These are phyloP conservation scores for Termitomyces sp. DNA, from an alignment of 768 basidiomycete species.

Conservation along the genomic window DNA sequence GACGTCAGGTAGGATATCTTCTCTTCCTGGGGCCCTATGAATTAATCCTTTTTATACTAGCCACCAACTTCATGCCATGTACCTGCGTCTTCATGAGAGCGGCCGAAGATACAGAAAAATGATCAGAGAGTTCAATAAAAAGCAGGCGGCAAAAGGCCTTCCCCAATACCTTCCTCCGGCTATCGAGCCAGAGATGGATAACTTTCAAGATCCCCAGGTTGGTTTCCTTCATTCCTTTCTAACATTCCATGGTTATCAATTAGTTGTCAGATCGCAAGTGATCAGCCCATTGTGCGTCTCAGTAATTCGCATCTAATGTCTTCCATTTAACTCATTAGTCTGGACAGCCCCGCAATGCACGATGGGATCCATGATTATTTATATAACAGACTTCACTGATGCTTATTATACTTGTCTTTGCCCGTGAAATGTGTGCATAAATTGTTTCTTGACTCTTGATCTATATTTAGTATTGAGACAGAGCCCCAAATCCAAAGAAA, in stretches of 20 bases:
- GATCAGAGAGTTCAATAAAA: conserved; percentile 13
- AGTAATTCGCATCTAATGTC: not conserved
- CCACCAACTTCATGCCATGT: conserved; percentile 26
- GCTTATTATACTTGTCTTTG: not conserved
- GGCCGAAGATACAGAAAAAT: conserved; percentile 20
- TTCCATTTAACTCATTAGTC: not conserved
- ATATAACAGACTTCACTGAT: not conserved
- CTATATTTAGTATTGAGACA: not conserved
- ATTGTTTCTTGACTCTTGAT: not conserved
- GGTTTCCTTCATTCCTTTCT: not conserved
- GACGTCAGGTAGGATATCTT: conserved; percentile 15
- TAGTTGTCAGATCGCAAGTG: not conserved
- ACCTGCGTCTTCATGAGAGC: conserved; percentile 21
- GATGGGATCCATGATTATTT: not conserved
- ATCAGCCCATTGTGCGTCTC: not conserved
- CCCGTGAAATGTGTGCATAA: not conserved
- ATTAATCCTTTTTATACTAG: conserved; percentile 7
- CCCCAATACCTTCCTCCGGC: conserved; percentile 4
- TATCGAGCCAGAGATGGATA: conserved; percentile 23
- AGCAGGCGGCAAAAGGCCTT: conserved; percentile 11
- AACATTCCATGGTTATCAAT: not conserved
- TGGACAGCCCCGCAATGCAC: not conserved
- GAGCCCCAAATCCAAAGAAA: not conserved
- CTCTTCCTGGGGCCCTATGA: not conserved
- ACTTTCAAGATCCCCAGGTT: conserved; percentile 34